Evolutionary conservation across 2,329 filamentous ascomycete species (phyloP).

Genomic region (Phaeoacremonium minimum): DNA sequence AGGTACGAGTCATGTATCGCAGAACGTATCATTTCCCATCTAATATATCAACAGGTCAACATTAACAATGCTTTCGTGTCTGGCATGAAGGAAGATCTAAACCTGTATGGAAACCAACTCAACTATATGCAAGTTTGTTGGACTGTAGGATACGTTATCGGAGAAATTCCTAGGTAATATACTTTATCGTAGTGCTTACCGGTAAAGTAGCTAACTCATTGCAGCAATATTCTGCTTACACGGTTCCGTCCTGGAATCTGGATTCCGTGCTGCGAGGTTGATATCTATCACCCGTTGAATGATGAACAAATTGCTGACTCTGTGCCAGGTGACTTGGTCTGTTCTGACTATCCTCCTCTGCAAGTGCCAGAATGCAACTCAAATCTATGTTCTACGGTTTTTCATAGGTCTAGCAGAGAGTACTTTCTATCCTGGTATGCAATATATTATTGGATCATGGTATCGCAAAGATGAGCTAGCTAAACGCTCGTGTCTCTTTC

Average conservation of each 20-base stretch:
- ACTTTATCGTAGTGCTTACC: too few species aligned
- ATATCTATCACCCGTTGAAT: too few species aligned
- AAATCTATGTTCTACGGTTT: conserved; percentile 36
- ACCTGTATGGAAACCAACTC: conserved; percentile 33
- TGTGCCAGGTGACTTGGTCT: conserved; percentile 22
- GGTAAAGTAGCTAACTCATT: conserved; percentile 27
- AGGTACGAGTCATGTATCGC: conserved; percentile 9
- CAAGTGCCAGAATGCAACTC: conserved; percentile 22
- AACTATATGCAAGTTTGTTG: conserved; percentile 28
- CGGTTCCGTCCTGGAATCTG: conserved; percentile 36
- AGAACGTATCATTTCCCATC: not conserved
- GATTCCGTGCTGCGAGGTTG: conserved; percentile 31
- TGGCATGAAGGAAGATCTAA: conserved; percentile 38
- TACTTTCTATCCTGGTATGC: conserved; percentile 32
- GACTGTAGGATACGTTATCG: conserved; percentile 33
- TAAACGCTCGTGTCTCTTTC: conserved; percentile 44
- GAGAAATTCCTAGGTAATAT: conserved; percentile 28
- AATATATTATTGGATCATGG: conserved; percentile 40
- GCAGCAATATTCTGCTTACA: conserved; percentile 28
- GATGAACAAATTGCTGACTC: too few species aligned
- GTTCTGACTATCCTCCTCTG: conserved; percentile 25
- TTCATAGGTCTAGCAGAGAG: conserved; percentile 36
- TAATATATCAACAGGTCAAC: conserved; percentile 16
- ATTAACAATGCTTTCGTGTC: conserved; percentile 39
- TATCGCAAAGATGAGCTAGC: conserved; percentile 40